phyloP scores from a whole-genome alignment of 495 filamentous ascomycete species.

The Poronia punctata region DNA sequence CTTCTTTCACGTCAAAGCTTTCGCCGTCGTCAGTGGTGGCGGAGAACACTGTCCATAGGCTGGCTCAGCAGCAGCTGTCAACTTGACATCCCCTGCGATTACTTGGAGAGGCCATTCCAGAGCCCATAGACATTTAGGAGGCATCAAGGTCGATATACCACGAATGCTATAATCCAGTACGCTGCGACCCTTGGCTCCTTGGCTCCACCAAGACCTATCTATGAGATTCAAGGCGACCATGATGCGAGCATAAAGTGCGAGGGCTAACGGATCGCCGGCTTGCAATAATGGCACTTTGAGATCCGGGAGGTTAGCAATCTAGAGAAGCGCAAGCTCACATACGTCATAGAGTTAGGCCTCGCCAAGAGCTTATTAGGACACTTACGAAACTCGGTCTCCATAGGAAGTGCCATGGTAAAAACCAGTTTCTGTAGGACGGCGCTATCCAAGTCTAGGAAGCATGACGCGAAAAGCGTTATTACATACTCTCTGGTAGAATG shows the following conservation, averaged over 20 bases:
- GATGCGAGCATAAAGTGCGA: constrained; percentile 9
- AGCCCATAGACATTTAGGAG: not conserved
- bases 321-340: too few species aligned
- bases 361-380: not conserved
- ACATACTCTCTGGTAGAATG: constrained; percentile 3
- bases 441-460: not conserved
- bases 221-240: constrained; percentile 4
- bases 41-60: too few species aligned
- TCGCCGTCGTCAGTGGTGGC: too few species aligned
- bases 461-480: not conserved
- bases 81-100: constrained; percentile 1
- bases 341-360: too few species aligned
- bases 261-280: constrained; percentile 6
- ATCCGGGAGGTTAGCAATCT: too few species aligned
- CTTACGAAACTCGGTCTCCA: constrained; percentile 7
- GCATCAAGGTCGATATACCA: constrained; percentile 4
- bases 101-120: constrained; percentile 6
- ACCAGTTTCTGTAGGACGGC: constrained; percentile 5
- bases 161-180: constrained; percentile 2
- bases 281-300: constrained; percentile 3
- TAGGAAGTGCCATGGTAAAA: constrained; percentile 10
- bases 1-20: too few species aligned
- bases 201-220: constrained; percentile 10
- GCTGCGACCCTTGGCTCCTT: constrained; percentile 2
- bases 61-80: not conserved